A percentile compares a stretch with the other conserved stretches of the same genome.
Evolutionary conservation across 2,329 filamentous ascomycete species (phyloP).

Genomic region (Penicillium concentricum): DNA sequence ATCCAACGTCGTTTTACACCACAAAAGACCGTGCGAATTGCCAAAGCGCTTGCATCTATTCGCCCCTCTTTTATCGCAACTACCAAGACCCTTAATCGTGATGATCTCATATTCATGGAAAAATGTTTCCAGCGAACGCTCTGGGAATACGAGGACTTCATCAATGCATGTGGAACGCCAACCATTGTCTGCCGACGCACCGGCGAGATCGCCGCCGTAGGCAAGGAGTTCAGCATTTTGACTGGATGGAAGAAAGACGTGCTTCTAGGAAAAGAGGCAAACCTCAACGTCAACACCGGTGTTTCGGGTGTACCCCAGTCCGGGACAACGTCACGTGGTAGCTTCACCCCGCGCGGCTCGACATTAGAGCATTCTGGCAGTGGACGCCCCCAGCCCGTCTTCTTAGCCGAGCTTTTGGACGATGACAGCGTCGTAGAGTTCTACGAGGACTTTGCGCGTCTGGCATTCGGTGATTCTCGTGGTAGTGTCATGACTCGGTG

Average conservation of each 20-base stretch:
- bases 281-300: constrained; percentile 80
- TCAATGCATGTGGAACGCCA: constrained; percentile 82
- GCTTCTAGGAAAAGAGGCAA: constrained; percentile 80
- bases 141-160: constrained; percentile 90
- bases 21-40: constrained; percentile 76
- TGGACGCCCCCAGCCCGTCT: constrained; percentile 71
- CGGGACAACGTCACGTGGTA: constrained; percentile 46
- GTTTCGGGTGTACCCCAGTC: constrained; percentile 40
- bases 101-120: constrained; percentile 96
- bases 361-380: constrained; percentile 38
- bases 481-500: constrained; percentile 81
- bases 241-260: constrained; percentile 94
- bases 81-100: constrained; percentile 79
- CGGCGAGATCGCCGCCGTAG: constrained; percentile 90
- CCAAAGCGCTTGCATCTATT: constrained; percentile 82
- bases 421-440: constrained; percentile 92
- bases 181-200: constrained; percentile 89
- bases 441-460: constrained; percentile 89
- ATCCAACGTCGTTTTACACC: constrained; percentile 75
- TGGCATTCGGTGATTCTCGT: constrained; percentile 88
- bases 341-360: constrained; percentile 49
- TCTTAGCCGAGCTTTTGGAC: constrained; percentile 87
- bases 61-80: constrained; percentile 91
- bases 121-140: constrained; percentile 92
- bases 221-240: constrained; percentile 93